Percentiles rank a stretch among this genome's conserved stretches.
Evolutionary conservation across 2,329 filamentous ascomycete genomes (phyloP).

Genomic region (Pseudocercospora ulei): DNA sequence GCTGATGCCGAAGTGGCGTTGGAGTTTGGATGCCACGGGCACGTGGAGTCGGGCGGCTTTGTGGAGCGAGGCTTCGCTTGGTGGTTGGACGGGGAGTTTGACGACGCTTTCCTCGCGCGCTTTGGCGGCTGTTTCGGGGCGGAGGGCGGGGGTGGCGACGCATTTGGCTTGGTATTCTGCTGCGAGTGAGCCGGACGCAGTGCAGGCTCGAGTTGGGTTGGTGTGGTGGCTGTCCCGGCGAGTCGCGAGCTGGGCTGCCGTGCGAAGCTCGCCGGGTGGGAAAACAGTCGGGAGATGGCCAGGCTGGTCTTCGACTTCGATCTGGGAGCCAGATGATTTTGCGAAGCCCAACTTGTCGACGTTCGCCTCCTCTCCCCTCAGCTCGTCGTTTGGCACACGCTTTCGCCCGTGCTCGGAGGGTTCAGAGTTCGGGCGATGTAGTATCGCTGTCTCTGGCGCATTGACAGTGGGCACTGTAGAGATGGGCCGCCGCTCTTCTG

Average conservation of each 20-base stretch:
- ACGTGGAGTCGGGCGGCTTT: slow-evolving; percentile 2
- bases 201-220: slow-evolving; percentile 1
- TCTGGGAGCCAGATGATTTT: slow-evolving; percentile 1
- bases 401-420: background rate
- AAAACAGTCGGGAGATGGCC: background rate
- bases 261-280: slow-evolving; percentile 1
- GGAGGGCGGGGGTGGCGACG: slow-evolving; percentile 5
- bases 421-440: background rate
- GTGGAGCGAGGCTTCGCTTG: background rate
- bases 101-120: background rate
- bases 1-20: slow-evolving; percentile 3
- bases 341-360: slow-evolving; percentile 1
- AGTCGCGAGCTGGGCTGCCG: background rate
- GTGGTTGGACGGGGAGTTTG: slow-evolving; percentile 2
- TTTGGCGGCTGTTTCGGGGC: slow-evolving; percentile 1
- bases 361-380: too few relatives aligned
- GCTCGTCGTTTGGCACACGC: background rate
- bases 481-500: background rate
- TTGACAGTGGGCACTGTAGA: background rate
- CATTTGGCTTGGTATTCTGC: slow-evolving; percentile 5
- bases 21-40: background rate
- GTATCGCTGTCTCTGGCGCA: background rate
- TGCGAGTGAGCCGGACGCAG: background rate
- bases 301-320: background rate
- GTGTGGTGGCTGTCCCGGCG: slow-evolving; percentile 3